Base-by-base conservation (phyloP, 2,329 filamentous ascomycete genomes). In the Ceratocystis eucalypticola region DNA sequence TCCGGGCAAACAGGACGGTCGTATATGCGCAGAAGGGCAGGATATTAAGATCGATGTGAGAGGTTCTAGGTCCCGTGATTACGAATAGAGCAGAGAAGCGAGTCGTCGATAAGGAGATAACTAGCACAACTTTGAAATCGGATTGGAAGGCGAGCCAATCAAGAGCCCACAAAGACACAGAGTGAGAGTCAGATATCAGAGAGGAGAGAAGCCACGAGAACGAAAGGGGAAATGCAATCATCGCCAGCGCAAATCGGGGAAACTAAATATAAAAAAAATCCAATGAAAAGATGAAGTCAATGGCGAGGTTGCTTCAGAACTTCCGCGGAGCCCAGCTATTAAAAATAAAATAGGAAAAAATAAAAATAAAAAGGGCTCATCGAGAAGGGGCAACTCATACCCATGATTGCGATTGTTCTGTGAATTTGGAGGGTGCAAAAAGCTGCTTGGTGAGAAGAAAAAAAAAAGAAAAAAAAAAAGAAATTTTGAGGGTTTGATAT, bases 361-460 rank as follows among this genome's bases (percentile, higher is more conserved):
- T 12, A 41, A 12, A 12, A 12, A 37, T 4, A 37, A 41, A 41
- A 41, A 41, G 37, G 37, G 37, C 37, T 45, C 61, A 37, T 46
- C 22, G 12, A 10, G 12, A 63, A 55, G 57, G n/a, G 45, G 41
- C 44, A 70, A 69, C 62, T 73, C 81, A 75, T 77, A 85, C 82
- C 80, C 82, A 85, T 85, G 80, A 78, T 85, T 82, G 82, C 82
- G 81, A 78, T 77, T 76, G 75, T 74, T 72, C 70, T 72, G 74
- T 22, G 50, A 30, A 33, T 75, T 65, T 67, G 74, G 71, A 77
- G 75, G 37, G 79, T 79, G 80, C 80, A 77, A 75, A 77, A 74
- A 77, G 48, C 63, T 67, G 65, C 66, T 41, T 62, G 61, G 41
- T 67, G 62, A 62, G 61, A 48, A 59, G 30, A 46, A 66, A 46